phyloP scores from a whole-genome alignment of 768 basidiomycete genomes.

The Sutorius australiensis region DNA sequence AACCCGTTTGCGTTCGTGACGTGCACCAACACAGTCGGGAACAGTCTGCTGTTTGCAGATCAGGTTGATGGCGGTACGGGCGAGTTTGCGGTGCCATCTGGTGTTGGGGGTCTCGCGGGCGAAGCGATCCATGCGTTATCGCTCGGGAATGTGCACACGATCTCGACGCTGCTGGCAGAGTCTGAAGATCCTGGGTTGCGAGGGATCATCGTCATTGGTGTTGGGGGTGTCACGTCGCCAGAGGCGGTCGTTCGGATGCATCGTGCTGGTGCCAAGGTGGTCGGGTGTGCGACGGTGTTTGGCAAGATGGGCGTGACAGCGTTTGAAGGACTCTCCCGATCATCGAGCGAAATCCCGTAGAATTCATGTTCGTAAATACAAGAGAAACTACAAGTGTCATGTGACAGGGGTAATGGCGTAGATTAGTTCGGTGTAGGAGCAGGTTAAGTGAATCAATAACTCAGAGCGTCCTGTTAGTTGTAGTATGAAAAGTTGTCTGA shows the following conservation, averaged over 20 bases:
- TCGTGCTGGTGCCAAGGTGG: slow-evolving; percentile 67
- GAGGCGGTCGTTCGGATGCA: slow-evolving; percentile 65
- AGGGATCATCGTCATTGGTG: slow-evolving; percentile 63
- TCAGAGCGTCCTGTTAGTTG: slow-evolving; percentile 18
- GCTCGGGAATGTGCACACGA: slow-evolving; percentile 71
- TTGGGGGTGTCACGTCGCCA: slow-evolving; percentile 72
- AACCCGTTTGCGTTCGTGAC: slow-evolving; percentile 71
- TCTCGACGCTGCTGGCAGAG: slow-evolving; percentile 48
- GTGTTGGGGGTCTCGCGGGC: slow-evolving; percentile 72
- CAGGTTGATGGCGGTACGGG: slow-evolving; percentile 35
- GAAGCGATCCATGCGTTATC: slow-evolving; percentile 71
- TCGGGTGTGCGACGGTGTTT: slow-evolving; percentile 59
- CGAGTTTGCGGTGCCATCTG: slow-evolving; percentile 59
- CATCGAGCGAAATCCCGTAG: not conserved
- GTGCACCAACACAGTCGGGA: slow-evolving; percentile 79
- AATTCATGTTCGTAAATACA: slow-evolving; percentile 13
- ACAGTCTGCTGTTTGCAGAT: slow-evolving; percentile 57
- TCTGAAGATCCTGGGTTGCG: slow-evolving; percentile 40
- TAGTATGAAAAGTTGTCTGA: slow-evolving; percentile 22
- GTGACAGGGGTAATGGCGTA: not conserved
- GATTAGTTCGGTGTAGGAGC: slow-evolving; percentile 16
- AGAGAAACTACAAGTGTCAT: slow-evolving; percentile 24
- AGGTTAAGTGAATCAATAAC: slow-evolving; percentile 28
- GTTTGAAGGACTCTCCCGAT: slow-evolving; percentile 40
- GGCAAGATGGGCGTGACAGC: slow-evolving; percentile 53